phyloP scores from a whole-genome alignment of 345 rosid genomes.

The Stellera chamaejasme region DNA sequence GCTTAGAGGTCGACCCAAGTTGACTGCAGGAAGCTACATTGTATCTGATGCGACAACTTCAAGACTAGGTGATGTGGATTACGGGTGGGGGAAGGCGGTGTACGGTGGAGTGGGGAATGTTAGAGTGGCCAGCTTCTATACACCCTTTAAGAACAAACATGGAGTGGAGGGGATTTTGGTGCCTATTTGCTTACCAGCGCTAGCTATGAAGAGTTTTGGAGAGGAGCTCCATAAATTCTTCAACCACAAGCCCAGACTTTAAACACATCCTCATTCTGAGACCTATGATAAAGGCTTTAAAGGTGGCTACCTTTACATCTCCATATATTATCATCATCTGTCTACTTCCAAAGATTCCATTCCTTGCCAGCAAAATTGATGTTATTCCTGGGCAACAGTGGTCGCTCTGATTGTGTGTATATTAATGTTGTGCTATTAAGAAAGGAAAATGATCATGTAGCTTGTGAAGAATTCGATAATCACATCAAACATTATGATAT shows the following conservation, averaged over 20 bases:
- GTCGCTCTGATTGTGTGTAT: too few species aligned
- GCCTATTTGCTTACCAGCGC: neutral
- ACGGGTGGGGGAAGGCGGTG: constrained; percentile 53
- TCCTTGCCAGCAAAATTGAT: too few species aligned
- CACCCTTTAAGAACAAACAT: neutral
- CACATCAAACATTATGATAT: too few species aligned
- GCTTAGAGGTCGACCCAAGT: constrained; percentile 24
- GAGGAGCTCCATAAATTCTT: neutral
- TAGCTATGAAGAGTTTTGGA: constrained; percentile 3
- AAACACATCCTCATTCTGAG: too few species aligned
- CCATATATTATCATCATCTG: too few species aligned
- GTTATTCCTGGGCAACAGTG: too few species aligned
- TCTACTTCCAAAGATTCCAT: too few species aligned
- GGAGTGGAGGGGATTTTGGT: neutral
- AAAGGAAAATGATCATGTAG: too few species aligned
- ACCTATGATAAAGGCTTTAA: too few species aligned
- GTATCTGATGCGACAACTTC: constrained; percentile 30
- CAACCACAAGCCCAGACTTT: neutral
- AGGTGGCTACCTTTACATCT: too few species aligned
- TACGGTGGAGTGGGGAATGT: constrained; percentile 34
- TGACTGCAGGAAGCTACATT: constrained; percentile 21
- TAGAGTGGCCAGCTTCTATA: neutral
- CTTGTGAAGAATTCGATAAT: too few species aligned
- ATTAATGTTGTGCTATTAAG: too few species aligned
- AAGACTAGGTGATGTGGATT: constrained; percentile 27